A percentile compares a stretch with the other conserved stretches of the same genome.
These are phyloP conservation scores for Fusarium euwallaceae DNA, from an alignment of 2,329 filamentous ascomycete species.

Conservation along the genomic window DNA sequence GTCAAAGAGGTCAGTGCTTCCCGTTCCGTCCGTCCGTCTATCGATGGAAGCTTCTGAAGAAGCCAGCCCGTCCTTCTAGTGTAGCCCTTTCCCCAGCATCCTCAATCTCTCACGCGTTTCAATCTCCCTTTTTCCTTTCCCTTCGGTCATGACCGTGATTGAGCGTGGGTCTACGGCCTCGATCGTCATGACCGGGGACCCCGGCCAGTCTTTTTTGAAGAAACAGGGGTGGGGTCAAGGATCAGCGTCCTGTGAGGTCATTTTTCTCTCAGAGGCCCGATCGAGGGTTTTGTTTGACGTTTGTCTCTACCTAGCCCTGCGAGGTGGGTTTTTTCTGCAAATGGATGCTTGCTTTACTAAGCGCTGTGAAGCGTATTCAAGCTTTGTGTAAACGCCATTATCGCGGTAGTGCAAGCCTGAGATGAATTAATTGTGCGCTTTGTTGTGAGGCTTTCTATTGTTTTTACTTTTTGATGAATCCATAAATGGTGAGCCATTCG, in stretches of 20 bases:
- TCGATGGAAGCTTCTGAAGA: conserved; percentile 27
- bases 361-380: not conserved
- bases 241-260: conserved; percentile 42
- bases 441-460: conserved; percentile 13
- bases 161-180: conserved; percentile 17
- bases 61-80: conserved; percentile 31
- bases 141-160: conserved; percentile 43
- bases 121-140: conserved; percentile 14
- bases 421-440: conserved; percentile 9
- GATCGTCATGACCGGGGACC: conserved; percentile 32
- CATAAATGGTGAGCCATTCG: not conserved
- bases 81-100: conserved; percentile 1
- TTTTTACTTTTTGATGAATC: not conserved
- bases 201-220: conserved; percentile 6
- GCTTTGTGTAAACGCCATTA: not conserved
- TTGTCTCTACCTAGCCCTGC: not conserved
- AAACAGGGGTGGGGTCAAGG: conserved; percentile 5
- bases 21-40: conserved; percentile 8
- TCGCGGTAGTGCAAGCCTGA: not conserved
- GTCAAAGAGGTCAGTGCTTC: conserved; percentile 15
- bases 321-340: not conserved
- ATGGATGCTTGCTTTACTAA: not conserved
- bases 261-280: conserved; percentile 7
- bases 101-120: conserved; percentile 13
- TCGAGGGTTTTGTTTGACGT: conserved; percentile 11